Evolutionary conservation across 179 eudicot species (phyloP), one percentile per base, ranked within the genome.

Genomic region (Patellifolia procumbens): DNA sequence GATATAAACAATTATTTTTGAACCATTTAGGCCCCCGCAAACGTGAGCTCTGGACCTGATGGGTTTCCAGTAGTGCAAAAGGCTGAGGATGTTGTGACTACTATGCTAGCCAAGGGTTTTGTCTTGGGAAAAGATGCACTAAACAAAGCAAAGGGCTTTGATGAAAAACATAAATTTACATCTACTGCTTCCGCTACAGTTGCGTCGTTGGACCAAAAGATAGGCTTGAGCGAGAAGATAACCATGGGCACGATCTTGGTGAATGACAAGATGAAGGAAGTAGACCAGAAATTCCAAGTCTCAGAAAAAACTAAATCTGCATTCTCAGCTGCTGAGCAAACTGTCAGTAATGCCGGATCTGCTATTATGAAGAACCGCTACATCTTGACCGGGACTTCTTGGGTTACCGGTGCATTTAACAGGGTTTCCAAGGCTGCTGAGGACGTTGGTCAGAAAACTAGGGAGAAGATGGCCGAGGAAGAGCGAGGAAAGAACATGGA

Each of bases 81-180:
- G 81, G 96, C 98, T 4, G 93, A 94, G 80, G 97, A 94, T 74
- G 93, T 92, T 17, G 97, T 92, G 7, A 90, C 88, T 63, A 77
- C 88, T 80, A 94, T 94, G 97, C 70, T 92, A 72, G 98, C 98
- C 70, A 94, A 84, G 81, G 98, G 98, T 48, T 94, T 90, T 75
- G 86, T 88, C 61, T 74, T 94, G 74, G 97, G 97, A 53, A 94
- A 94, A 81, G 97, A 90, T 65, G 91, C 96, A 17, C 68, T 89
- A 1, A 83, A 83, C 81, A 82, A 87, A 81, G 98, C 98, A 3
- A 92, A 89, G 86, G 69, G 89, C 43, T 89, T 94, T 3, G 98
- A 94, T 53, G 91, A 92, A 81, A 89, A 87, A 83, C 97, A 86
- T 80, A 85, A 84, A 48, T 72, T 94, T 45, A 88, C 85, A 39